These are phyloP conservation scores for Capsicum pubescens DNA, from an alignment of 257 asterid genomes.

Conservation along the genomic window DNA sequence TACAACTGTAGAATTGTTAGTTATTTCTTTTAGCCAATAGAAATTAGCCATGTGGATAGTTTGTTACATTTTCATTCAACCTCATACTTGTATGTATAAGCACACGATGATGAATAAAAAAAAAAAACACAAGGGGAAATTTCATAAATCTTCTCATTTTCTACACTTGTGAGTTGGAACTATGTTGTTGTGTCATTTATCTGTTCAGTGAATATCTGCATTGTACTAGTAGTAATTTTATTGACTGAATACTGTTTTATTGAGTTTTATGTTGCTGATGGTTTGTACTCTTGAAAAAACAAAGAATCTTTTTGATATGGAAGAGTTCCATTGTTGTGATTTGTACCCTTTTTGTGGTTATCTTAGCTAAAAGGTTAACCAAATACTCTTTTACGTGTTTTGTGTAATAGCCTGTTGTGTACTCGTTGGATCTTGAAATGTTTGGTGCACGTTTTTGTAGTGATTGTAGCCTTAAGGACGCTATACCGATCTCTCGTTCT, in stretches of 20 bases:
- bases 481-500: neutral
- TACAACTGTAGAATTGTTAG: too few relatives aligned
- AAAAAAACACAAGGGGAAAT: too few relatives aligned
- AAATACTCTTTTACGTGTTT: neutral
- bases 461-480: neutral
- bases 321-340: neutral
- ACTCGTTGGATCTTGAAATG: neutral
- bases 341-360: neutral
- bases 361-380: neutral
- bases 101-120: too few relatives aligned
- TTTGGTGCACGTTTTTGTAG: neutral
- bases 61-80: too few relatives aligned
- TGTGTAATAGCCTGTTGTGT: neutral
- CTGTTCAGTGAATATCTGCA: neutral
- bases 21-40: too few relatives aligned
- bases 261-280: neutral
- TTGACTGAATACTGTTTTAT: neutral
- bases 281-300: neutral
- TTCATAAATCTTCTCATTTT: too few relatives aligned
- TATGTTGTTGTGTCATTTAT: neutral
- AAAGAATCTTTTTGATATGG: neutral
- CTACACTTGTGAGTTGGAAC: too few relatives aligned
- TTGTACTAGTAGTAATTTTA: neutral
- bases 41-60: too few relatives aligned
- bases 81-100: too few relatives aligned